Evolutionary conservation across 139 green algal species (phyloP).

Genomic region (Zygnema circumcarinatum): DNA sequence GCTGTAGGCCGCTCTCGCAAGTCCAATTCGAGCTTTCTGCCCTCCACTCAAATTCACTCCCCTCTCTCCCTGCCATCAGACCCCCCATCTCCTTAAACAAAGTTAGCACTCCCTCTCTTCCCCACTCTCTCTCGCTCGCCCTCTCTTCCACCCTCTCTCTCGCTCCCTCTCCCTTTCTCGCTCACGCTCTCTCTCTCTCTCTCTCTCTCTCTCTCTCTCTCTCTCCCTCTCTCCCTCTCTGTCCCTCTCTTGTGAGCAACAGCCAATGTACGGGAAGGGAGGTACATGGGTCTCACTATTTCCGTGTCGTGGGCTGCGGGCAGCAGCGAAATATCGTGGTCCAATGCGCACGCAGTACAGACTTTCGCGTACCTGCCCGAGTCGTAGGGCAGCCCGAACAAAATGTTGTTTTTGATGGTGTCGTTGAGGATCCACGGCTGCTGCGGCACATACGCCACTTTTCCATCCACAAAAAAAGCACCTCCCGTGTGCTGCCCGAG

Average conservation of each 20-base stretch:
- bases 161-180: too few relatives aligned
- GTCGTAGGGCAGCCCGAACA: slow-evolving; percentile 70
- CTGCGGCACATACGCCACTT: slow-evolving; percentile 76
- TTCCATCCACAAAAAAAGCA: slow-evolving; percentile 9
- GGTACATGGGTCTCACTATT: slow-evolving; percentile 67
- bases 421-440: slow-evolving; percentile 92
- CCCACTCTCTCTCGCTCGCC: too few relatives aligned
- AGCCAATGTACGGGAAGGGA: too few relatives aligned
- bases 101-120: too few relatives aligned
- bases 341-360: slow-evolving; percentile 48
- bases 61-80: slow-evolving; percentile 74
- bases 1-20: slow-evolving; percentile 82
- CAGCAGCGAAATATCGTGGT: slow-evolving; percentile 67
- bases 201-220: too few relatives aligned
- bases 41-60: slow-evolving; percentile 90
- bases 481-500: slow-evolving; percentile 14
- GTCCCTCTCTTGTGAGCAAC: too few relatives aligned
- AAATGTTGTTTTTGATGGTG: slow-evolving; percentile 81
- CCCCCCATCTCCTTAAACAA: background rate
- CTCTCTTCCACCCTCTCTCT: too few relatives aligned
- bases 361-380: slow-evolving; percentile 34
- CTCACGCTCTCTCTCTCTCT: too few relatives aligned
- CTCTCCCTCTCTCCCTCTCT: too few relatives aligned
- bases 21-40: slow-evolving; percentile 89
- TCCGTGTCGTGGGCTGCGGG: slow-evolving; percentile 84